phyloP scores from a whole-genome alignment of 2,329 filamentous ascomycete species.

The Trichoderma endophyticum region DNA sequence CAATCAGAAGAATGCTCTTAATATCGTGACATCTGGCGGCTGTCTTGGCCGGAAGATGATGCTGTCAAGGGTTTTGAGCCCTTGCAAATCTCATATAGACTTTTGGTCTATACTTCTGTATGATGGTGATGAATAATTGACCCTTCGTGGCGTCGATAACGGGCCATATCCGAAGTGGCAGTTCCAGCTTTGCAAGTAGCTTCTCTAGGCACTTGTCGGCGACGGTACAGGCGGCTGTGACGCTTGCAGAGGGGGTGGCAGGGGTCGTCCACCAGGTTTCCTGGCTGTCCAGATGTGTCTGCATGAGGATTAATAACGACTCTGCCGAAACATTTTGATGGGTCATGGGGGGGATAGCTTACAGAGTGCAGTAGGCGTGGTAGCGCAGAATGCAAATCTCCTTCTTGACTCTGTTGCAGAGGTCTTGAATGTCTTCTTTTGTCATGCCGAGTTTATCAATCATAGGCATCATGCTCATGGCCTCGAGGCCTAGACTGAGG shows the following conservation, averaged over 20 bases:
- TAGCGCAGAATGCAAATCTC: constrained; percentile 68
- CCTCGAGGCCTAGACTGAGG: constrained; percentile 69
- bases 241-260: not conserved
- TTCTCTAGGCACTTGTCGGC: not conserved
- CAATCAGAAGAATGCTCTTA: not conserved
- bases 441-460: constrained; percentile 45
- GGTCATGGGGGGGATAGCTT: constrained; percentile 40
- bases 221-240: not conserved
- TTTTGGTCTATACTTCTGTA: not conserved
- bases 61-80: not conserved
- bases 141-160: not conserved
- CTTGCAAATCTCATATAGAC: not conserved
- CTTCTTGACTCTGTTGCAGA: constrained; percentile 60
- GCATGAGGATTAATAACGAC: constrained; percentile 16
- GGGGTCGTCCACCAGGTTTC: constrained; percentile 13
- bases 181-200: too few species aligned
- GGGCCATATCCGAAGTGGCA: too few species aligned
- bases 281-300: constrained; percentile 27
- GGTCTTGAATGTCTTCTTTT: constrained; percentile 59
- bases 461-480: constrained; percentile 70
- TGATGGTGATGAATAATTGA: not conserved
- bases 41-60: not conserved
- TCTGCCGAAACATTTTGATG: not conserved
- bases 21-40: not conserved
- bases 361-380: constrained; percentile 75